These are phyloP conservation scores for Aristolochia contorta DNA, from an alignment of 164 flowering plant genomes.

Conservation along the genomic window DNA sequence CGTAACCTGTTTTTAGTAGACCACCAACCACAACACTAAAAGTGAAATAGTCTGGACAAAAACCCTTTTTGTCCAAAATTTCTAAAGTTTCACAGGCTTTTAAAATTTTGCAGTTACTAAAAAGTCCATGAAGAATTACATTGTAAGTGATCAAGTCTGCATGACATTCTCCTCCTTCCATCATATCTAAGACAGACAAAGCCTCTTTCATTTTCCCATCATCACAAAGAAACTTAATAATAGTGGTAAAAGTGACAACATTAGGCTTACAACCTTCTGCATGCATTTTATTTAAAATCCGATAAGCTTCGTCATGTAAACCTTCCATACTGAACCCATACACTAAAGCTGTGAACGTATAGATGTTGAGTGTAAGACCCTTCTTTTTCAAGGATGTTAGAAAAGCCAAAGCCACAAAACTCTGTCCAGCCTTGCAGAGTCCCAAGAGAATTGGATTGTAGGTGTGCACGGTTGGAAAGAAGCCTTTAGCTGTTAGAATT, in stretches of 20 bases:
- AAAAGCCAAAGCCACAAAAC: conserved; percentile 23
- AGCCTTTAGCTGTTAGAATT: conserved; percentile 20
- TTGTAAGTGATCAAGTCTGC: conserved; percentile 43
- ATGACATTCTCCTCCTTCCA: conserved; percentile 30
- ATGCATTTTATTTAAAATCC: conserved; percentile 30
- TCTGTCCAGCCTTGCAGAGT: conserved; percentile 30
- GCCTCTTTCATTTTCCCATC: conserved; percentile 18
- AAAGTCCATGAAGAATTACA: conserved; percentile 36
- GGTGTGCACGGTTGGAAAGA: conserved; percentile 9
- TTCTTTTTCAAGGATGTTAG: conserved; percentile 31
- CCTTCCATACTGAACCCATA: conserved; percentile 38
- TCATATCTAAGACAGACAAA: conserved; percentile 14
- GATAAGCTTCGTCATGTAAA: conserved; percentile 25
- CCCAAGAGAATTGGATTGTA: conserved; percentile 40
- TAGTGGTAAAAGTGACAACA: conserved; percentile 31
- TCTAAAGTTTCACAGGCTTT: conserved; percentile 24
- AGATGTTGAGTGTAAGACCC: conserved; percentile 24
- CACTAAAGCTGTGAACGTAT: conserved; percentile 43
- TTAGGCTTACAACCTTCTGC: conserved; percentile 31
- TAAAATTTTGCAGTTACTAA: conserved; percentile 13
- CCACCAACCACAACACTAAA: conserved; percentile 40
- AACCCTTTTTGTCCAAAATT: conserved; percentile 27
- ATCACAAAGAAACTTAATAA: conserved; percentile 14
- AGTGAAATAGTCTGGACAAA: conserved; percentile 33
- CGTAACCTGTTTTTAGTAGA: conserved; percentile 26